Evolutionary conservation across 2,329 filamentous ascomycete genomes (phyloP), one percentile per base, ranked within the genome.

Genomic region (Sporothrix brasiliensis): DNA sequence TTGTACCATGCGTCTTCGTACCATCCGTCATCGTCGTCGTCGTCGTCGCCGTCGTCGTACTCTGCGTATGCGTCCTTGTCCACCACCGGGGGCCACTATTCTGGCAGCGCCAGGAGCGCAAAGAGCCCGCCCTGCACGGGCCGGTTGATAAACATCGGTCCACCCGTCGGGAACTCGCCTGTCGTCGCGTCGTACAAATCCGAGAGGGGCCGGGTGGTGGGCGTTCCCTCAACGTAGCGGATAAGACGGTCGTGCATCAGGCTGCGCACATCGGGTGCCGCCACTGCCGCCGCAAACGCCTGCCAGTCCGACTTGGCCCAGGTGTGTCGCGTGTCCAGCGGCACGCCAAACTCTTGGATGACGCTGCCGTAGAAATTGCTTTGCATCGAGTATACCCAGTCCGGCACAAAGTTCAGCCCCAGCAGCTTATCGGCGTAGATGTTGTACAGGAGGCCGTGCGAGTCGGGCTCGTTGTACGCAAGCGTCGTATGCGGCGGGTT

Each of bases 281-380:
- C 86, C 13, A 94, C 89, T 11, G 92, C 90, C n/a, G 93, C 93
- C 5, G 88, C 87, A 81, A 93, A 94, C 78, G 95, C 88, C 77
- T 94, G 89, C 93, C 93, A 97, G 81, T 97, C 93, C 0, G 88
- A 88, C 81, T 97, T 97, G 73, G 92, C 91, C 81, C 93, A 94
- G 0, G 89, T 82, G 80, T 95, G 92, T 65, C 93, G 88, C 60
- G 87, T 90, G 81, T 97, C 93, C 11, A 97, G 88, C 0, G 92
- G 90, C 0, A 96, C 84, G n/a, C 92, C 93, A 79, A 92, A 95
- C 76, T 88, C 87, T 73, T 91, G 88, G 67, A 89, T 87, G 3
- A 92, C 87, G 11, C 86, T 86, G 56, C 85, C 83, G 82, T 97
- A 97, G 85, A 92, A 96, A 70, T 84, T 80, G 41, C 88, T 91